Evolutionary conservation across 1,284 basidiomycete species (phyloP).

Genomic region (Marasmius tenuissimus): DNA sequence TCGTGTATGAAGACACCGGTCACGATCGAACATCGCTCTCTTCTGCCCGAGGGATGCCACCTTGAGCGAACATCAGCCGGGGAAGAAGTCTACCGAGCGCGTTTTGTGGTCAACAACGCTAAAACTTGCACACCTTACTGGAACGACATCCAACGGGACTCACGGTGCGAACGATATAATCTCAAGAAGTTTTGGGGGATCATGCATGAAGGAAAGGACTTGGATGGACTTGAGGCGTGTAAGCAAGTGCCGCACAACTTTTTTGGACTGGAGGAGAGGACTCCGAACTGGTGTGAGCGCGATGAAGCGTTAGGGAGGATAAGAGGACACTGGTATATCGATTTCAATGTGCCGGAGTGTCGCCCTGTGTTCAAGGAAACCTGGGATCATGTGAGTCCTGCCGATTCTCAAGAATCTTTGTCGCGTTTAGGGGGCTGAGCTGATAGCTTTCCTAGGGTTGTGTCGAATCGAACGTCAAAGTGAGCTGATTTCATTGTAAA

Average conservation of each 20-base stretch:
- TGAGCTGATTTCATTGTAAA: neutral
- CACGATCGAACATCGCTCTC: neutral
- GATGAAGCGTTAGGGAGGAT: neutral
- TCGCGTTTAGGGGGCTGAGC: neutral
- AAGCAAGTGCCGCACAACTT: neutral
- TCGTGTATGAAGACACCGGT: neutral
- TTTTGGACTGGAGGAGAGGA: neutral
- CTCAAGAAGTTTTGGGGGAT: neutral
- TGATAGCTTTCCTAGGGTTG: neutral
- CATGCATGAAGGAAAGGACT: neutral
- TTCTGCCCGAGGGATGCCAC: neutral
- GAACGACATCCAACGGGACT: neutral
- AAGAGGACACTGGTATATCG: neutral
- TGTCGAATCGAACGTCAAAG: neutral
- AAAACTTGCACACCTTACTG: neutral
- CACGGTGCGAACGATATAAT: neutral
- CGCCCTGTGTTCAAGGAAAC: neutral
- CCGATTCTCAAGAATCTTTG: too few relatives aligned
- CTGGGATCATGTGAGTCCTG: neutral
- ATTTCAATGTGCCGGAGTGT: neutral
- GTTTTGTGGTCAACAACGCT: neutral
- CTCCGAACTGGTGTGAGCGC: neutral
- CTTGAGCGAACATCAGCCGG: neutral
- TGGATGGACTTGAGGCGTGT: neutral
- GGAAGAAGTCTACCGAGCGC: neutral